Evolutionary conservation across 2,329 filamentous ascomycete species (phyloP), one percentile per base, ranked within the genome.

Genomic region (Septoria linicola): DNA sequence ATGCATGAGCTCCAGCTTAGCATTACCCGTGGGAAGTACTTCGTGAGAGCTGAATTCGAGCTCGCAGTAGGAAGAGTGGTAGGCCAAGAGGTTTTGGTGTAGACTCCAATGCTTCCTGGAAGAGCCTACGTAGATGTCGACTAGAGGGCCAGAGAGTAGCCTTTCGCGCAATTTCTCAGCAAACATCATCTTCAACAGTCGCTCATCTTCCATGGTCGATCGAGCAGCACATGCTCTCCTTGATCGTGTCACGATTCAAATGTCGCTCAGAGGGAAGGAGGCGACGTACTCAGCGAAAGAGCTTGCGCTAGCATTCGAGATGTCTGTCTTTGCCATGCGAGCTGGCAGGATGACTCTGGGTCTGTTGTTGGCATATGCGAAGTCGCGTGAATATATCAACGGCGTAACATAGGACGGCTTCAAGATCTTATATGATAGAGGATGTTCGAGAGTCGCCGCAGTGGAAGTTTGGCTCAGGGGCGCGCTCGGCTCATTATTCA

Each of bases 241-340:
- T 17, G 7, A 20, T 21, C 23, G 5, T 44, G 0, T 6, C 7
- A 2, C 45, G 2, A 14, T 20, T 16, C 20, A 34, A n/a, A 36
- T 20, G 14, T 11, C 17, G 14, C 42, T 6, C 23, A 30, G 25
- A 23, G n/a, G 14, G 35, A 34, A 41, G 34, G 27, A 42, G 37
- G 3, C 35, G 54, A 75, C 76, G 67, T 76, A 80, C 77, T 77
- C 74, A 66, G 77, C 76, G 71, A 74, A 79, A 52, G 69, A 71
- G 54, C 71, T 70, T 54, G 76, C 75, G 61, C 74, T 71, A 55
- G 70, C 67, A 55, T 73, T 69, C 59, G 68, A 70, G 59, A 79
- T 75, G 63, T 73, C 73, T 55, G 68, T 69, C 61, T 65, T 67
- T 64, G 72, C 73, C 70, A 74, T 74, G 59, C 74, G 73, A 54